Evolutionary conservation across 2,329 filamentous ascomycete genomes (phyloP), one percentile per base, ranked within the genome.

Genomic region (Penicillium paneum): DNA sequence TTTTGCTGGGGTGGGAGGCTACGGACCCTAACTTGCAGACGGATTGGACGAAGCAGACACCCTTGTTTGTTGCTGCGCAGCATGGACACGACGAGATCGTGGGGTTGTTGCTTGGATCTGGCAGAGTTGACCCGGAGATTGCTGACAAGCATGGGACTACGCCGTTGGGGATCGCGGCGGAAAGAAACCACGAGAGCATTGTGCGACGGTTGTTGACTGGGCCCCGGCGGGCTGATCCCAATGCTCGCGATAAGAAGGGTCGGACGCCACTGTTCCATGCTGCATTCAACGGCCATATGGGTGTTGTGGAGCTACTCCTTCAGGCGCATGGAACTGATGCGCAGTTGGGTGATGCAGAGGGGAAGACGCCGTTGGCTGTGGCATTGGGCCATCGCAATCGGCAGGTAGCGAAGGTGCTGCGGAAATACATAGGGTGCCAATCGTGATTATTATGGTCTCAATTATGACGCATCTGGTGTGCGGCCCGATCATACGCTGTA

Each of bases 21-120:
- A 63, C 61, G 0, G 50, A 64, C 26, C 62, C 62, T 6, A 64
- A 64, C 41, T 38, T 63, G 17, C 49, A 59, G 11, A 60, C 62
- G 29, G 44, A 48, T n/a, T 64, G 62, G 62, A 54, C 55, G 43
- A 58, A 56, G 10, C 54, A 61, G 26, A 58, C 59, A 15, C 62
- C 62, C 11, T 41, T 64, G 38, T 60, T 64, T 38, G 49, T 50
- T 15, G 62, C 62, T 19, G 55, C 55, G 1, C 54, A 55, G 35
- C 24, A 51, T 17, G 61, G 61, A 0, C 45, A 51, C 1, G 41
- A 48, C n/a, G 45, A 54, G 3, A 58, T 62, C 13, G 60, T 64
- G 7, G 43, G 40, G 8, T 41, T 61, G 3, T 48, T 64, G 15
- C 24, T 59, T 26, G 40, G 34, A 6, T 57, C 54, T 45, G 54